A percentile compares a stretch with the other conserved stretches of the same genome.
phyloP scores from a whole-genome alignment of 163 green algal genomes.

The Botryococcus braunii region DNA sequence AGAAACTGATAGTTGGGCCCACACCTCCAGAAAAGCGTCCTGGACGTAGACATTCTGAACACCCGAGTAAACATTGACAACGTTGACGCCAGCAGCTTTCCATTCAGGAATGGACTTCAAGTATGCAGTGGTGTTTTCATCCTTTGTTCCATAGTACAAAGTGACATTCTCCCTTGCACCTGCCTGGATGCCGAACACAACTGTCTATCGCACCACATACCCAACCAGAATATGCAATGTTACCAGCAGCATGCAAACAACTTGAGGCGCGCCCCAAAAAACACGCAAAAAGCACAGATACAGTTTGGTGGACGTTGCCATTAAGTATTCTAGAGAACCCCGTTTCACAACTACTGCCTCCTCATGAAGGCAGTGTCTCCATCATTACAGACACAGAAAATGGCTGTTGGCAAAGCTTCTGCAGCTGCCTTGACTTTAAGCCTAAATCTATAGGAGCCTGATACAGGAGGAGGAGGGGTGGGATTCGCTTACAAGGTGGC shows the following conservation, averaged over 20 bases:
- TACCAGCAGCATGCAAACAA: too few species aligned
- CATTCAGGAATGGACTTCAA: slow-evolving; percentile 25
- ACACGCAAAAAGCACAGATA: neutral
- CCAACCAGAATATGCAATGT: too few species aligned
- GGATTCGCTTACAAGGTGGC: too few species aligned
- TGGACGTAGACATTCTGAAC: slow-evolving; percentile 46
- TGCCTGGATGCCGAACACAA: slow-evolving; percentile 24
- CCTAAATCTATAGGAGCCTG: neutral
- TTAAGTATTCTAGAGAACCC: neutral
- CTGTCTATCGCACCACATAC: too few species aligned
- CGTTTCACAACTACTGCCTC: neutral
- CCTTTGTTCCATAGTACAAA: slow-evolving; percentile 72
- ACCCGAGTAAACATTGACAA: slow-evolving; percentile 38
- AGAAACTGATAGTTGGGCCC: too few species aligned
- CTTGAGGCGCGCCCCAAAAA: neutral
- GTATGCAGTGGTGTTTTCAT: slow-evolving; percentile 35
- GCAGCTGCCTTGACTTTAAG: neutral
- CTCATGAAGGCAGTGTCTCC: neutral
- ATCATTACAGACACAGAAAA: neutral
- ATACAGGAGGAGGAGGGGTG: neutral
- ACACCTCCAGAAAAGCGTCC: slow-evolving; percentile 20
- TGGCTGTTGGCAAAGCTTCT: neutral
- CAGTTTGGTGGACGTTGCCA: neutral
- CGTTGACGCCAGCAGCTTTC: slow-evolving; percentile 29
- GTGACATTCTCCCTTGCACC: slow-evolving; percentile 40